Base-by-base conservation (phyloP, 331 rosid species). In the Acacia concinna region DNA sequence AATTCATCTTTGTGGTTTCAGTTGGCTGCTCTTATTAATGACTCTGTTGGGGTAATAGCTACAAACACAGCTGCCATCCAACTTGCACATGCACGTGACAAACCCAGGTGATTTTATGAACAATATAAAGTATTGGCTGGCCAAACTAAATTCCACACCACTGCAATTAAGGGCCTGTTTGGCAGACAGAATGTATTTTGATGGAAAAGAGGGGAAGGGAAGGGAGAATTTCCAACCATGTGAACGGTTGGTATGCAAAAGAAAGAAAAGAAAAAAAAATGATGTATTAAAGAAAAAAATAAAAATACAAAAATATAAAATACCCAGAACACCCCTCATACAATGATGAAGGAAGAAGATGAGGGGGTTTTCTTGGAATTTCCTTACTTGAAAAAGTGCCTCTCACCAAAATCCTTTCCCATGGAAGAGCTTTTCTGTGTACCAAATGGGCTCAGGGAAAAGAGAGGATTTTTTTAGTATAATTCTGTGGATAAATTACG, bases 31-130 rank as follows among this genome's bases (percentile, higher is more conserved):
- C 96, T 90, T 44, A 86, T 95, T 64, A 92, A 91, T 31, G 98
- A 94, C 74, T 91, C 96, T 0, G 96, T 71, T 10, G 97, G 94
- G 67, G 86, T 94, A 5, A 88, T 91, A 74, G 91, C 97, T 20
- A 92, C 98, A 37, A 92, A 95, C 78, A 91, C 97, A 9, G 96
- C 93, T 47, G 97, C 97, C 13, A 65, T 93, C 77, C 97, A 90
- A 81, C 87, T 95, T 4, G 96, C 97, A 70, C 76, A 74, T 82
- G 92, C 97, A 28, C 89, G 94, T 3, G 83, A 82, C 1, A 95
- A 86, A 83, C 93, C 96, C 6, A 87, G 93, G 97, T 95, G 75
- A 27, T 46, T 76, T 71, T 34, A 71, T 77, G 79, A 32, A 52
- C 34, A 46, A 56, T 47, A 70, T 27, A 41, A 41, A 37, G 12